Percentiles rank a stretch among this genome's conserved stretches.
These are phyloP conservation scores for Chlorella vulgaris DNA, from an alignment of 139 green algal genomes.

Conservation along the genomic window DNA sequence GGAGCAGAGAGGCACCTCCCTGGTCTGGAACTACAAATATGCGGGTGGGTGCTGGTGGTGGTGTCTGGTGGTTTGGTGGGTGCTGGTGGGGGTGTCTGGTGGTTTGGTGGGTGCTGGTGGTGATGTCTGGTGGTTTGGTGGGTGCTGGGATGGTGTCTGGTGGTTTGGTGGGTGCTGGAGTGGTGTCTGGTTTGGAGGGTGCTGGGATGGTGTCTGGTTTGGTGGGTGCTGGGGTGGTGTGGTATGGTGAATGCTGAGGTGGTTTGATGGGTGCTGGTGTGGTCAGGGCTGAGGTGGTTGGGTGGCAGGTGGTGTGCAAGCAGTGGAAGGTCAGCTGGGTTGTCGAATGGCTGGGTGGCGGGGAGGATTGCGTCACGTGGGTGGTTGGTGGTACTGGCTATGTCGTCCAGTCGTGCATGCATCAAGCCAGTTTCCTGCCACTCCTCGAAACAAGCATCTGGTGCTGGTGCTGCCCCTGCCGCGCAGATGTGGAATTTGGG, in stretches of 20 bases:
- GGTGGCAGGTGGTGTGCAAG: no score
- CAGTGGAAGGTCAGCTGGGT: no score
- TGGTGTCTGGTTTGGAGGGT: background rate
- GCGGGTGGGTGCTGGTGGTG: background rate
- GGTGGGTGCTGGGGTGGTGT: background rate
- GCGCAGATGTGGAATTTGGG: constrained; percentile 90
- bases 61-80: background rate
- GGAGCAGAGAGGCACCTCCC: constrained; percentile 88
- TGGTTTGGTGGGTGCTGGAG: background rate
- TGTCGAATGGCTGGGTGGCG: no score
- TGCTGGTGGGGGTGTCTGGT: no score
- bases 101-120: background rate
- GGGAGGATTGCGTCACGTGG: no score
- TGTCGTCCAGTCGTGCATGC: no score
- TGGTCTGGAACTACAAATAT: constrained; percentile 92
- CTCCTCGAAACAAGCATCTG: no score
- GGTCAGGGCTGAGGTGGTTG: no score
- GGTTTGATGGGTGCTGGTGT: no score
- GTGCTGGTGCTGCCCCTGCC: background rate
- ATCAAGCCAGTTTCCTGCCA: no score
- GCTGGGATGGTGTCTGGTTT: background rate
- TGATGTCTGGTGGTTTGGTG: background rate
- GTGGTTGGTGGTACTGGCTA: no score
- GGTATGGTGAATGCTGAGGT: background rate
- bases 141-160: background rate